Evolutionary conservation across 2,329 filamentous ascomycete genomes (phyloP), one percentile per base, ranked within the genome.

Genomic region (Thielaviopsis euricoi): DNA sequence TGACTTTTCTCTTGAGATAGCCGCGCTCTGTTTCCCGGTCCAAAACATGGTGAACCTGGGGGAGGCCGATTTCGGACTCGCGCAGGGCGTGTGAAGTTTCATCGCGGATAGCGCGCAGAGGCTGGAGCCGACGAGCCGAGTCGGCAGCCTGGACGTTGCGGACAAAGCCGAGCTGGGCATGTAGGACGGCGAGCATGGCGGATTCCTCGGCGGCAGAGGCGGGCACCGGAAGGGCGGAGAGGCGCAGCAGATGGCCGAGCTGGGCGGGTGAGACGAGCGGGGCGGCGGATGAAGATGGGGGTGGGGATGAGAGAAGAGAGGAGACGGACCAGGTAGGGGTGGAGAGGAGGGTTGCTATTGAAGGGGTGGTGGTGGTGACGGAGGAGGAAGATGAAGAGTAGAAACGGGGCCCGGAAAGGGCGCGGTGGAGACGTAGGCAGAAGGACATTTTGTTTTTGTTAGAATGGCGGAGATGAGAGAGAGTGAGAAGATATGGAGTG

Each of bases 111-210:
- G 85, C 84, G 55, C 80, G 77, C 50, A 98, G 71, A 0, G 93
- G 90, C 58, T 82, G 76, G 0, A 96, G 75, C 3, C 78, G 82
- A 71, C 0, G 88, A 90, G 68, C 95, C 79, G 53, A 95, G 84
- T 37, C 50, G 15, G 51, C 52, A 51, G 77, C 74, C 66, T 95
- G 90, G 21, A 97, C 83, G 62, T 89, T 81, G 61, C 81, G 83
- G n/a, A 97, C 89, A 66, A 98, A 98, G 65, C 86, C 85, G 0
- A 98, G 79, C 67, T 98, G 93, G 33, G 86, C 82, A 56, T 83
- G 78, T 1, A 98, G 77, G 1, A 85, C 90, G 22, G 77, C 67
- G 3, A 95, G 77, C 80, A 95, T 88, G 25, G 75, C 71, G 0
- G 73, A 65, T 67, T 95, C 85, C 64, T 89, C 83, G 55, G 74